Base-by-base conservation (phyloP, 1,284 basidiomycete species). In the Melampsora occidentalis region DNA sequence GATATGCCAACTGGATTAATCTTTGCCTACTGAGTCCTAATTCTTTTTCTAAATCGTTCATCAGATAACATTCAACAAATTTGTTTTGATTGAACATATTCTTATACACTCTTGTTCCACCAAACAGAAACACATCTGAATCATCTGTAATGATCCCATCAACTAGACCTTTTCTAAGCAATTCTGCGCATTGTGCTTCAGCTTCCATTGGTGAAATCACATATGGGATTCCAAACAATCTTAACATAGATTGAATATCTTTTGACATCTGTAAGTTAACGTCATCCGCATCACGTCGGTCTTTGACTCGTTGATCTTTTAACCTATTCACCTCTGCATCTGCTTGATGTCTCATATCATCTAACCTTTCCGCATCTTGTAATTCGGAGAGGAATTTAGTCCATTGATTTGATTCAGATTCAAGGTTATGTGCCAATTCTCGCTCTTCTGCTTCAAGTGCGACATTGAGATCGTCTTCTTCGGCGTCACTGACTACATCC, bases 61-160 rank as follows among this genome's bases (percentile, higher is more conserved):
- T 85, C 48, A 97, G 85, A 85, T 97, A 99, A 82, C 94, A 95
- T 83, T 99, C 96, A 77, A 98, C 96, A 10, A 93, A 97, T 86
- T 97, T 98, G 77, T 92, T 92, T 84, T 98, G 94, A 84, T 98
- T 98, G 86, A 99, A 99, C 91, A 99, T 97, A 83, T 99, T 97
- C 84, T 97, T 97, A 87, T 92, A 97, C 61, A 99, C 93, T 35
- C 93, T 89, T 77, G 88, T 86, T 20, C 92, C 96, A 28, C 64
- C 65, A 80, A 99, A 99, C 63, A 99, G 89, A 84, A 99, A 99
- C 48, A 99, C 94, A 81, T 99, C 97, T 20, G 94, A 97, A 84
- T 99, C 97, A 83, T 99, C 97, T 0, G 97, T 99, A 83, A 99
- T 99, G 79, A 99, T 91, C 0, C 97, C 97, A 80, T 99, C 94